Percentiles rank a stretch among this genome's conserved stretches.
Conservation (phyloP, 257 asterid species). For the Haberlea rhodopensis region DNA sequence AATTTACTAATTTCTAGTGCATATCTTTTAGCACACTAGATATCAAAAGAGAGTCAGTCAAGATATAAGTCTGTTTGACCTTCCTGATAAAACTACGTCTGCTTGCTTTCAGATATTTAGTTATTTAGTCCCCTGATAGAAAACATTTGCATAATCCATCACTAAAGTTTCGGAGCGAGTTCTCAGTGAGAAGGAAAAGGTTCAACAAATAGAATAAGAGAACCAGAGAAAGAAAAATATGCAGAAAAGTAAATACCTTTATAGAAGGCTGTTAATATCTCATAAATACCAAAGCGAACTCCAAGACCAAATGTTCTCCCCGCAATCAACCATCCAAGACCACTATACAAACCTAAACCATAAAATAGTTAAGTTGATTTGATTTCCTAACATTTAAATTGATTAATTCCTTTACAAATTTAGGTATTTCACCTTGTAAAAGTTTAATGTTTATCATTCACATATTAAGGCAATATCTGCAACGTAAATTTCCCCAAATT, state of each 20-base stretch:
- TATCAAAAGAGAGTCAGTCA: not conserved
- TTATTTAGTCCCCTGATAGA: conserved; percentile 1
- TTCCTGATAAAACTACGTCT: not conserved
- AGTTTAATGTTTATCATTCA: not conserved
- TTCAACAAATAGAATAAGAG: conserved; percentile 13
- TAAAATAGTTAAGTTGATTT: not conserved
- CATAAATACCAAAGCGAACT: conserved; percentile 82
- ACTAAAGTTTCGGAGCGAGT: not conserved
- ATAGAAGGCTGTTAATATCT: conserved; percentile 69
- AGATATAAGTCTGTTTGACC: conserved; percentile 2
- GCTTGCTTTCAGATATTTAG: not conserved
- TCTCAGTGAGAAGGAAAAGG: conserved; percentile 15
- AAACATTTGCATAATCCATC: not conserved
- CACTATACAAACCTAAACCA: conserved; percentile 71
- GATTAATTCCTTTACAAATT: not conserved
- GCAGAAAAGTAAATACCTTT: conserved; percentile 49
- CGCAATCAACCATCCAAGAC: conserved; percentile 60
- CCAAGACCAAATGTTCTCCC: conserved; percentile 75
- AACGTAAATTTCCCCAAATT: not conserved
- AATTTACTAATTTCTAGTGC: conserved; percentile 4
- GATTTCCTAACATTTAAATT: not conserved
- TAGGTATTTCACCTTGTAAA: not conserved
- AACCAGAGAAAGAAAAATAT: not conserved
- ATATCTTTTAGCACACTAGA: not conserved
- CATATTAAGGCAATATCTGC: not conserved